Base-by-base conservation (phyloP, 805 yeast species). In the Cyberlindnera lachancei region DNA sequence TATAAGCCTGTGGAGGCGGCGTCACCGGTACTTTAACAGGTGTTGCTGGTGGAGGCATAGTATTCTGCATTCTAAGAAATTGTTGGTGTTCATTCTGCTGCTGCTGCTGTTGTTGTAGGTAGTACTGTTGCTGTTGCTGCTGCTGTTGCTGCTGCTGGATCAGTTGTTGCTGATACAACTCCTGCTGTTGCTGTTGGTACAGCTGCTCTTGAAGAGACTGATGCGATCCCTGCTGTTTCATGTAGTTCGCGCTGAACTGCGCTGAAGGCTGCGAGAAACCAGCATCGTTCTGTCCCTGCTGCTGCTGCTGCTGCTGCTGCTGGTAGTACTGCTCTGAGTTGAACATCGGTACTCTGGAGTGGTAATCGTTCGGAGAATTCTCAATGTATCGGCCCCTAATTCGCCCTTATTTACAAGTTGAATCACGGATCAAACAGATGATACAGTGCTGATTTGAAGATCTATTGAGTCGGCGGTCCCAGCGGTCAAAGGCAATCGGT, bases 171-270 rank as follows among this genome's bases (percentile, higher is more conserved):
- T 44, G 55, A 22, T 55, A 61, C 20, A 50, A 50, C 30, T 55
- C 59, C 30, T 54, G 58, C 26, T 48, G 57, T 27, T 52, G 55
- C 19, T 46, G 59, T 23, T 50, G 59, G 25, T 48, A 52, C 31
- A 53, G 50, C 45, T 56, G 64, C 25, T 55, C 60, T 35, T 58
- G 64, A 15, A 62, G 40, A 1, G 66, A 61, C 25, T 53, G 64
- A 13, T 59, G 63, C 1, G 66, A 61, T 14, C 53, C 56, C 36
- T 60, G 66, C 27, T 57, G 64, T 30, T 51, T 52, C 55, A 58
- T 50, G 34, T 61, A 61, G 30, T 53, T 58, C 6, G 52, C 36
- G 29, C 62, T 55, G 33, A 60, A 61, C 30, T 48, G 55, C 2
- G 58, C 56, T 5, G 52, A 46, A 1, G 64, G 63, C 20, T 63